Base-by-base conservation (phyloP, 139 green algal species). In the Tetradesmus obliquus region DNA sequence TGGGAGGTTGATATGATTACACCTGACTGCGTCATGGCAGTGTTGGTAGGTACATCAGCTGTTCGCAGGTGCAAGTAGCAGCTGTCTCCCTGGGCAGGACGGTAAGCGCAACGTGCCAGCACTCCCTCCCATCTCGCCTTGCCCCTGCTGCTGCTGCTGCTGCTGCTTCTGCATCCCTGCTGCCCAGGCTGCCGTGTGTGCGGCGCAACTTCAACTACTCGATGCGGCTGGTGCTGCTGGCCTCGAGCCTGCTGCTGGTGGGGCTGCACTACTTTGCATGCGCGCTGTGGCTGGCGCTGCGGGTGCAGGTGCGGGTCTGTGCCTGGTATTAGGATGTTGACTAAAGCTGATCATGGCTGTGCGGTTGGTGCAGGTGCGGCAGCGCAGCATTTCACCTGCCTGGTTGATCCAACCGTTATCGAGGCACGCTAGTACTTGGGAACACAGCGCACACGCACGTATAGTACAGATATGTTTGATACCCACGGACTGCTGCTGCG, bases 191-290 rank as follows among this genome's bases (percentile, higher is more conserved):
- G 12, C 87, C 87, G 4, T 84, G 24, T 81, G 20, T 91, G 13
- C 24, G 54, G 0, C 12, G n/a, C 8, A 91, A 84, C 72, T 91
- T 91, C 55, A 91, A 91, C 87, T 91, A 91, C 72, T 91, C 87
- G 10, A 54, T 91, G 72, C 55, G 87, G 22, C 87, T 91, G 71
- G 87, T 91, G 87, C 9, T 91, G 17, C 24, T 85, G 54, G 85
- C 87, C 5, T 72, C 87, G 7, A 85, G 71, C 53, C 8, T 72
- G 51, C 72, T 91, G 87, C 69, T 91, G 87, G 54, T 91, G 69
- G 71, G 53, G 51, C 72, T 91, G 53, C 87, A 91, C 54, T 91
- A 85, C 71, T 91, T 91, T 84, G 87, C 87, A 10, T 91, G 87
- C 32, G 71, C 20, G 19, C 72, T 91, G 4, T 91, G 87, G 87